These are phyloP conservation scores for Schizophyllum amplum DNA, from an alignment of 1,284 basidiomycete genomes.

Conservation along the genomic window DNA sequence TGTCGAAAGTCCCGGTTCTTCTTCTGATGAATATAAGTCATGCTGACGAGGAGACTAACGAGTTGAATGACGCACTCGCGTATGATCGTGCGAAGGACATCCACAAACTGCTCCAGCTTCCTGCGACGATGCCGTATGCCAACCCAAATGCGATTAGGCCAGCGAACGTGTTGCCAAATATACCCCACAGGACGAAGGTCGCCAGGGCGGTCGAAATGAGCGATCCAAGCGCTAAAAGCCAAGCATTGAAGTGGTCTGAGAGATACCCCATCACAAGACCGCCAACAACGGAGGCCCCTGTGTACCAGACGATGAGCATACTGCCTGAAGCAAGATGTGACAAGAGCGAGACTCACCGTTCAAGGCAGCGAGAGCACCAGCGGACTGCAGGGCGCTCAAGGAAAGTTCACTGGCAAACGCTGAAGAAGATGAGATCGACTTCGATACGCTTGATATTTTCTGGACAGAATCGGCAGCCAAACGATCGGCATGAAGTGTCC, in stretches of 20 bases:
- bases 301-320: background rate
- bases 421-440: slow-evolving; percentile 1
- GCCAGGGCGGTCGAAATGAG: slow-evolving; percentile 21
- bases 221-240: slow-evolving; percentile 23
- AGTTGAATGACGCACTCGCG: slow-evolving; percentile 17
- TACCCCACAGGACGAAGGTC: slow-evolving; percentile 32
- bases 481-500: slow-evolving; percentile 26
- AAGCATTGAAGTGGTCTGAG: slow-evolving; percentile 28
- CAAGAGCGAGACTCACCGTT: slow-evolving; percentile 17
- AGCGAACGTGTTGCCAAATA: slow-evolving; percentile 24
- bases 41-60: background rate
- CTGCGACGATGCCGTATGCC: slow-evolving; percentile 25
- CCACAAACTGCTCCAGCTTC: slow-evolving; percentile 30
- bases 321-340: slow-evolving; percentile 1
- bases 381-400: slow-evolving; percentile 18
- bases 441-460: background rate
- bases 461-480: slow-evolving; percentile 27
- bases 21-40: background rate
- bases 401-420: slow-evolving; percentile 23
- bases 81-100: slow-evolving; percentile 23
- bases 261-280: slow-evolving; percentile 26
- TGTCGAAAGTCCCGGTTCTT: slow-evolving; percentile 24
- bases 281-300: slow-evolving; percentile 24
- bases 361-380: slow-evolving; percentile 20
- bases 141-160: slow-evolving; percentile 27